Evolutionary conservation across 805 yeast species (phyloP), one percentile per base, ranked within the genome.

Genomic region (Metschnikowia borealis): DNA sequence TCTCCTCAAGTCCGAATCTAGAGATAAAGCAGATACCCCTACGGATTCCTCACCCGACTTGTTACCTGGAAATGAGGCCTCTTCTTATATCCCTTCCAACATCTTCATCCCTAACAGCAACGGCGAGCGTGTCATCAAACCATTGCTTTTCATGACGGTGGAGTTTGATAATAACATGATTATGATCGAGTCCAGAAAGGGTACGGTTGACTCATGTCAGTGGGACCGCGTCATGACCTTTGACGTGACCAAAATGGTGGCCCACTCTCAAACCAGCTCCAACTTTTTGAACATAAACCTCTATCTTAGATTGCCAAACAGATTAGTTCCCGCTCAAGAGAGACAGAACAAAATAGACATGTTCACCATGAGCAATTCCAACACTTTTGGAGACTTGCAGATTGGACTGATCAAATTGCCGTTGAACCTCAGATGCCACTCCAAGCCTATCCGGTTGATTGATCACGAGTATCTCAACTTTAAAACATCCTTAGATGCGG

Each of bases 151-250:
- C 67, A 79, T 91, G 61, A 89, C 96, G 1, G 77, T 94, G 41
- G 99, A 94, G 68, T 92, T 90, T 64, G 99, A 94, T 69, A 94
- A 94, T 68, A 89, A 92, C 46, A 94, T 91, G 57, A 85, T 94
- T 55, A 79, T 90, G 14, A 83, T 92, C 46, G 96, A 90, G 58
- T 94, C 98, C 2, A 81, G 84, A 29, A 81, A 87, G 47, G 97
- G 96, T 37, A 81, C 96, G 0, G 82, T 89, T 53, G 79, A 80
- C 39, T 74, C 78, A 50, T 92, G 97, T 1, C 80, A 81, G 15
- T 94, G 96, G 82, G 94, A 90, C 66, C 87, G 87, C 59, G 89
- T 89, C 10, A 87, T 96, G 14, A 83, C 91, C 3, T 94, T 94
- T 62, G 99, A 94, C 77, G 95, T 91, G 20, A 68, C 76, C 38